Evolutionary conservation across 257 asterid genomes (phyloP).

Genomic region (Orobanche coerulescens): DNA sequence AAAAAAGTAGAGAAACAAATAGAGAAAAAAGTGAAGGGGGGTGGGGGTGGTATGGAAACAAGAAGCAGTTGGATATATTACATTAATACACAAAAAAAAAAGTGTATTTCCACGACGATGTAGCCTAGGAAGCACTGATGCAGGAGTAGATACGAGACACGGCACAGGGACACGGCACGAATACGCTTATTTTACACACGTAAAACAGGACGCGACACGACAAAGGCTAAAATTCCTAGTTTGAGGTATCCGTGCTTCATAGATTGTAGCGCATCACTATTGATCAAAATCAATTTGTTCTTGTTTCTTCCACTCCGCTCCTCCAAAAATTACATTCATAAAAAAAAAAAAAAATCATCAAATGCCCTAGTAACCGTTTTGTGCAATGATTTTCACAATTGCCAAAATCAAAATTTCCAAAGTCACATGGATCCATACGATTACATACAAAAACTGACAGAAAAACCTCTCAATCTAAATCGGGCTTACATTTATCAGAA

Average conservation of each 20-base stretch:
- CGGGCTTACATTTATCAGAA: neutral
- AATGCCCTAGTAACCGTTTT: neutral
- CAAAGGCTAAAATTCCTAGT: no score
- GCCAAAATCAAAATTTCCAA: slow-evolving; percentile 15
- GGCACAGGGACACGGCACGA: no score
- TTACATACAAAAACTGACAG: neutral
- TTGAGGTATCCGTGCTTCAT: no score
- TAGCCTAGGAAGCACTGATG: no score
- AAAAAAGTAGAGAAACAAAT: no score
- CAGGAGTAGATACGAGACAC: no score
- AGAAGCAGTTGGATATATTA: neutral
- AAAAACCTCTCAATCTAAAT: neutral
- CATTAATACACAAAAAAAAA: neutral
- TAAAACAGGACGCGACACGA: no score
- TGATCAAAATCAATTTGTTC: no score
- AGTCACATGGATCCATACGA: neutral
- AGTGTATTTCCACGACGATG: neutral
- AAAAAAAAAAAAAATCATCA: neutral
- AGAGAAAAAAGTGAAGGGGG: slow-evolving; percentile 17
- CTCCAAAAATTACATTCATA: neutral
- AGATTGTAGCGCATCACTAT: no score
- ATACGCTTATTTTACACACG: no score
- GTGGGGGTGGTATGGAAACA: no score
- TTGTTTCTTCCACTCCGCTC: no score
- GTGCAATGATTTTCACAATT: slow-evolving; percentile 2